Conservation (phyloP, 805 yeast species). For the Yueomyces sp. region DNA sequence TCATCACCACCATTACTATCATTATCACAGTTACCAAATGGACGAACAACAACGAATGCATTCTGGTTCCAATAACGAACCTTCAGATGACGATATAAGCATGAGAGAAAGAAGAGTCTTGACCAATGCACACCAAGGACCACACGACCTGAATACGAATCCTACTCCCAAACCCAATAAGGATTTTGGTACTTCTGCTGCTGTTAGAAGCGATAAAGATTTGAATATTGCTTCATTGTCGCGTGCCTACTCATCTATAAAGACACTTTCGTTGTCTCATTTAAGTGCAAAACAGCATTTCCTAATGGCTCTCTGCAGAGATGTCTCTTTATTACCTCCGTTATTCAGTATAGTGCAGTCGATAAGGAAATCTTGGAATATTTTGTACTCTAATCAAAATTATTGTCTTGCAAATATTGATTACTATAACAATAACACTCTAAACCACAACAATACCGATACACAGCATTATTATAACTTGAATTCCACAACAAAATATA, state of each 20-base stretch:
- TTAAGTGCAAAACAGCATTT: constrained; percentile 67
- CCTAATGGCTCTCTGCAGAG: constrained; percentile 64
- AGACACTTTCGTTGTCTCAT: constrained; percentile 54
- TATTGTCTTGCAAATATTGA: not conserved
- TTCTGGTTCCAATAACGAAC: no score
- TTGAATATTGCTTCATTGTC: constrained; percentile 1
- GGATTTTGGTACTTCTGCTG: no score
- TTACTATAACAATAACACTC: not conserved
- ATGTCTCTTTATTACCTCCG: constrained; percentile 61
- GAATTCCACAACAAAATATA: not conserved
- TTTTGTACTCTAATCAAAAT: constrained; percentile 3
- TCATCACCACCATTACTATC: no score
- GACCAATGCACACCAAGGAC: no score
- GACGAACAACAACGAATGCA: no score
- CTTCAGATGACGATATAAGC: no score
- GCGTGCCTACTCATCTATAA: constrained; percentile 25
- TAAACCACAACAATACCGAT: not conserved
- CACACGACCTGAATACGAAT: no score
- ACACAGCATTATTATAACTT: not conserved
- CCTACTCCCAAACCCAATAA: no score
- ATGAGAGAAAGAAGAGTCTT: no score
- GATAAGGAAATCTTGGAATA: constrained; percentile 18
- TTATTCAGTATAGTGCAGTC: constrained; percentile 38
- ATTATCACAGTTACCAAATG: no score
- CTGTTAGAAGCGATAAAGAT: no score